A percentile compares a stretch with the other conserved stretches of the same genome.
Evolutionary conservation across 1,284 basidiomycete genomes (phyloP).

Genomic region (Sporisorium sorghi): DNA sequence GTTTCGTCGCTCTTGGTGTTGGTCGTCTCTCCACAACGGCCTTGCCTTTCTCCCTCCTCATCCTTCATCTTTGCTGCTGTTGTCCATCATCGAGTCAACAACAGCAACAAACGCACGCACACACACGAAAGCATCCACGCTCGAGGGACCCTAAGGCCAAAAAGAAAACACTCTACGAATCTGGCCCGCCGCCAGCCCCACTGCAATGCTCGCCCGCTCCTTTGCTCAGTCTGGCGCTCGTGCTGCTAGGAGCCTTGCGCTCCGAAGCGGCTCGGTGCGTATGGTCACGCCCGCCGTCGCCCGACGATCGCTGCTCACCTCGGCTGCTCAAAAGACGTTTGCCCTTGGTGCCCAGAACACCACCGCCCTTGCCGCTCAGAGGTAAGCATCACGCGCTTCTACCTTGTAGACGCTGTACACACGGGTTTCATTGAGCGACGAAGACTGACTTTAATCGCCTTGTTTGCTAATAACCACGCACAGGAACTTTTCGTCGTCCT

Average conservation of each 20-base stretch:
- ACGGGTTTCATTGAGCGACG: too few species aligned
- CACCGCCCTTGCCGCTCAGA: conserved; percentile 33
- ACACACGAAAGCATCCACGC: background rate
- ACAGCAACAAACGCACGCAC: background rate
- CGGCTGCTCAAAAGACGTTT: conserved; percentile 27
- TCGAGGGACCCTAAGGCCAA: background rate
- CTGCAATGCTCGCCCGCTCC: conserved; percentile 41
- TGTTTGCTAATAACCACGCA: background rate
- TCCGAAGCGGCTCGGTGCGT: conserved; percentile 43
- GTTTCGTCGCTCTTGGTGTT: background rate
- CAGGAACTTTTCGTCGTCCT: conserved; percentile 51
- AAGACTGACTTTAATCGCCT: conserved; percentile 1
- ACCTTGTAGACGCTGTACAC: background rate
- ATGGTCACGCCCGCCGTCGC: conserved; percentile 46
- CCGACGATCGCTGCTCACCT: conserved; percentile 46
- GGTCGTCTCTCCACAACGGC: conserved; percentile 16
- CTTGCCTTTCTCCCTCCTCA: conserved; percentile 1
- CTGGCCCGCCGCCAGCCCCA: background rate
- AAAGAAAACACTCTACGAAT: background rate
- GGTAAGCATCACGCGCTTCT: conserved; percentile 21
- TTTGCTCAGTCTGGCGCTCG: conserved; percentile 44
- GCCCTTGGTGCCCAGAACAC: conserved; percentile 32
- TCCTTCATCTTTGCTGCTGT: background rate
- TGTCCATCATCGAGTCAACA: background rate
- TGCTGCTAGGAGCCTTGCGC: conserved; percentile 38